phyloP scores from a whole-genome alignment of 345 rosid species.

The Turritis glabra region DNA sequence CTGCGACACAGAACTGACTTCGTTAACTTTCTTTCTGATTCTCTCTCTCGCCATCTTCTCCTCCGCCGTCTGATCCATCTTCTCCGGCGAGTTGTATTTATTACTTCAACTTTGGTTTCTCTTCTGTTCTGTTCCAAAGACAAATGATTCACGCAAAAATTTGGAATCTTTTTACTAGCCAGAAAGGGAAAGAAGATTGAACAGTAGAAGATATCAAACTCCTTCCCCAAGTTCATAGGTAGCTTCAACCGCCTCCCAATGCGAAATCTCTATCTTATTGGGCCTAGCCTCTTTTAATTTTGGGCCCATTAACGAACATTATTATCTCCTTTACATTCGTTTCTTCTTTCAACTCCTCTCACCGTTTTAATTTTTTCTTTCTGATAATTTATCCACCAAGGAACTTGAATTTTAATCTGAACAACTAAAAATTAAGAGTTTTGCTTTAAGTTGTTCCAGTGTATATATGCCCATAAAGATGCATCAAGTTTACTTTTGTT shows the following conservation, averaged over 20 bases:
- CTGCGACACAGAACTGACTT: constrained; percentile 73
- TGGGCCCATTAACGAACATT: not conserved
- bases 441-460: too few species aligned
- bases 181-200: not conserved
- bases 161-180: constrained; percentile 6
- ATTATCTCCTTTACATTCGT: not conserved
- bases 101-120: not conserved
- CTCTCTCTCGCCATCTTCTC: constrained; percentile 68
- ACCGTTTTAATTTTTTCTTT: too few species aligned
- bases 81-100: constrained; percentile 39
- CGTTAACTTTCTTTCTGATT: constrained; percentile 59
- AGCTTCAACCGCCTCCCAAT: constrained; percentile 13
- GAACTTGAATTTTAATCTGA: too few species aligned
- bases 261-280: constrained; percentile 15
- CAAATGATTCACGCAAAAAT: not conserved
- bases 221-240: constrained; percentile 22
- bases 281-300: not conserved
- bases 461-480: too few species aligned
- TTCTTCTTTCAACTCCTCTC: not conserved
- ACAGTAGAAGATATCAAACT: not conserved
- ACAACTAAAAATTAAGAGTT: too few species aligned
- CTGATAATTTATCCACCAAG: too few species aligned
- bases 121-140: not conserved
- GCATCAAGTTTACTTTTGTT: too few species aligned
- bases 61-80: constrained; percentile 66